Base-by-base conservation (phyloP, 1,139 yeast genomes). In the Nakaseomyces nivariensis region DNA sequence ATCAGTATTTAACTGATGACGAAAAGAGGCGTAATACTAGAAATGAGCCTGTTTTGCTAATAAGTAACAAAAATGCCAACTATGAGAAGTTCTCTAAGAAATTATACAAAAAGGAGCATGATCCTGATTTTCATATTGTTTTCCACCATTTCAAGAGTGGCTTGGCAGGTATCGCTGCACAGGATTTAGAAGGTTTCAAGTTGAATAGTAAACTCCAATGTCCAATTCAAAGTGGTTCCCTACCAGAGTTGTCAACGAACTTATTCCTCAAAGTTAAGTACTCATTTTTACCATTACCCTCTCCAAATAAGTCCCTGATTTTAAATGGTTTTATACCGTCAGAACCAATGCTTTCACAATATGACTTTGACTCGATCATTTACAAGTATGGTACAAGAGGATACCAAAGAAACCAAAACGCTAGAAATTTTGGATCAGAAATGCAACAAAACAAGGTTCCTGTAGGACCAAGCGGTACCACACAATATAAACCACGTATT, bases 311-410 rank as follows among this genome's bases (percentile, higher is more conserved):
- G 64, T 84, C 95, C 3, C 85, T 92, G 86, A 71, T 92, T 27
- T 68, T 92, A 54, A 85, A 82, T 49, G 97, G 97, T 0, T 86
- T 74, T 58, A 79, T 82, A 52, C 76, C 88, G 2, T 82, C 81
- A 52, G 69, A 70, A 24, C 74, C 75, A 10, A 82, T 82, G 2
- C 72, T 90, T 46, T 79, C 80, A 3, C 79, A 76, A 44, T 84
- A 83, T 50, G 96, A 89, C 63, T 76, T 75, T 49, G 86, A 82
- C 53, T 72, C 76, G n/a, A 72, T 88, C 29, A 59, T 73, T 45
- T 78, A 79, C 56, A 62, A 59, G 37, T 58, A 60, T 49, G 60
- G 54, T 37, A 54, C 58, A 37, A 41, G 44, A 41, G 44, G 44
- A 13, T 41, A 27, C 44, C 44, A 41, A 11, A 54, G 54, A 42